A percentile compares a stretch with the other conserved stretches of the same genome.
These are phyloP conservation scores for Arthroderma sp. DNA, from an alignment of 2,329 filamentous ascomycete species.

Conservation along the genomic window DNA sequence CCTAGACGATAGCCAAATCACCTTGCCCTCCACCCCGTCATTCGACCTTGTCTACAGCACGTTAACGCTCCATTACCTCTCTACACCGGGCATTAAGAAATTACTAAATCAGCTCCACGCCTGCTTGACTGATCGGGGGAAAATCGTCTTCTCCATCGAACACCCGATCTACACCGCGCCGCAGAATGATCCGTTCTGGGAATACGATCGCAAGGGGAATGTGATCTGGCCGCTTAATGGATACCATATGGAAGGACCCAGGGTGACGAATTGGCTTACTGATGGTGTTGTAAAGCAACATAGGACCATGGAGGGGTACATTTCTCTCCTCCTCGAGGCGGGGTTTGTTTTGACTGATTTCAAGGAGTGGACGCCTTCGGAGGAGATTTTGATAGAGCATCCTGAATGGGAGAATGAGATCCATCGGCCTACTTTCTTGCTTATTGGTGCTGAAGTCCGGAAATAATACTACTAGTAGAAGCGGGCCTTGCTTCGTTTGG, in stretches of 20 bases:
- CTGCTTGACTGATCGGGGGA: slow-evolving; percentile 23
- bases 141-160: slow-evolving; percentile 35
- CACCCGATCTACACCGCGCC: slow-evolving; percentile 37
- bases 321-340: slow-evolving; percentile 23
- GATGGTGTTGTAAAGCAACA: slow-evolving; percentile 35
- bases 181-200: slow-evolving; percentile 17
- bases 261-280: slow-evolving; percentile 32
- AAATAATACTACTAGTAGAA: no score
- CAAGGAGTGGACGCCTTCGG: slow-evolving; percentile 26
- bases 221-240: slow-evolving; percentile 31
- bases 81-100: slow-evolving; percentile 15
- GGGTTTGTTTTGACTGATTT: slow-evolving; percentile 29
- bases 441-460: slow-evolving; percentile 14
- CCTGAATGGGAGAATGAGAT: slow-evolving; percentile 21
- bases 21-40: not conserved
- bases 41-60: slow-evolving; percentile 31
- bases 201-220: slow-evolving; percentile 19
- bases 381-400: slow-evolving; percentile 18
- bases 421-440: slow-evolving; percentile 25
- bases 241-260: slow-evolving; percentile 31
- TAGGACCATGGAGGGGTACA: slow-evolving; percentile 32
- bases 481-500: no score
- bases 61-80: slow-evolving; percentile 31
- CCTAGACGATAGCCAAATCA: no score
- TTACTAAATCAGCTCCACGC: slow-evolving; percentile 22